Evolutionary conservation across 495 filamentous ascomycete species (phyloP).

Genomic region (Friedmanniomyces simplex): DNA sequence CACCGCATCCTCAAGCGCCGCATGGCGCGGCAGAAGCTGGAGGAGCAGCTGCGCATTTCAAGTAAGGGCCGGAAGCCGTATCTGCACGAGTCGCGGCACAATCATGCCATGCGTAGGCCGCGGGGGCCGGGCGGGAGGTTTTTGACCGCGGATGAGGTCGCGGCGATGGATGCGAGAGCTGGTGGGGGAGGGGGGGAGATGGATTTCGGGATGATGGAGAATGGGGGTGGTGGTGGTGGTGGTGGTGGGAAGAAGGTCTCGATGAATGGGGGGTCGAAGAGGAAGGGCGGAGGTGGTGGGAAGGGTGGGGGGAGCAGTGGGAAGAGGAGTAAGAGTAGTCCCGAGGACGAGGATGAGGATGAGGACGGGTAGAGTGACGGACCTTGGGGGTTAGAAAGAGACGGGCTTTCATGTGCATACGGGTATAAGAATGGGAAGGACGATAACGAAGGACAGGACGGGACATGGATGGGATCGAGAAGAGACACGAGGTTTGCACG

Average conservation of each 20-base stretch:
- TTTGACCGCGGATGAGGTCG: constrained; percentile 95
- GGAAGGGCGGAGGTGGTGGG: constrained; percentile 8
- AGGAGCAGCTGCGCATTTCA: constrained; percentile 81
- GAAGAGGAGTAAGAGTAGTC: constrained; percentile 4
- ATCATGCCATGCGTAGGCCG: constrained; percentile 94
- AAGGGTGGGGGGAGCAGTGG: constrained; percentile 1
- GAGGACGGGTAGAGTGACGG: constrained; percentile 7
- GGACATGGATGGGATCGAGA: too few species aligned
- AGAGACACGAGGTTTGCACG: too few species aligned
- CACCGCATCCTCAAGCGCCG: constrained; percentile 91
- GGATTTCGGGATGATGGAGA: too few species aligned
- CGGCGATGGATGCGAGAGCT: constrained; percentile 66
- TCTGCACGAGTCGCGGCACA: constrained; percentile 96
- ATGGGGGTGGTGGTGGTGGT: too few species aligned
- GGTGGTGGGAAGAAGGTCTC: constrained; percentile 19
- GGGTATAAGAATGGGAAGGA: too few species aligned
- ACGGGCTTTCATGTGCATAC: too few species aligned
- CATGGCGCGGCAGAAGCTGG: constrained; percentile 84
- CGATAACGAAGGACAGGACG: background rate
- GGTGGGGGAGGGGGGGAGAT: constrained; percentile 20
- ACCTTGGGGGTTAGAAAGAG: too few species aligned
- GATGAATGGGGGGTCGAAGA: constrained; percentile 16
- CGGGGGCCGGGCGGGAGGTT: constrained; percentile 94
- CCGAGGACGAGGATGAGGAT: constrained; percentile 21
- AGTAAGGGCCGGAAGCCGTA: constrained; percentile 96